Evolutionary conservation across 768 basidiomycete genomes (phyloP), one percentile per base, ranked within the genome.

Genomic region (Tephrocybe sp.): DNA sequence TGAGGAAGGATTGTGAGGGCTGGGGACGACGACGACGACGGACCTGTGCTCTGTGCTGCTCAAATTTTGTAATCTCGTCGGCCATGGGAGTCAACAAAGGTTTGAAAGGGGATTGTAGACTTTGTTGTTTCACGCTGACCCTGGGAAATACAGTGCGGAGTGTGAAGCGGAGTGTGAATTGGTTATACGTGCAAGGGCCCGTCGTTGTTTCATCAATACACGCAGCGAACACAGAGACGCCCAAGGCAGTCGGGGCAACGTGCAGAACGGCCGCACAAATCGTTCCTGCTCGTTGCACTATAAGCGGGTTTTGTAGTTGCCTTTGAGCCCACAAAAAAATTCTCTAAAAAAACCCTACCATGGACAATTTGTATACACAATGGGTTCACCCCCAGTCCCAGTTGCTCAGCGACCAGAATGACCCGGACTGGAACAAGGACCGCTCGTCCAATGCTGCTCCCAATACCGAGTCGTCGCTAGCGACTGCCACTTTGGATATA

Each of bases 391-490:
- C 70, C 55, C 66, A 68, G 46, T 64, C 65, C 34, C 63, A 63
- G 47, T 56, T 66, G 58, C 60, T 68, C 47, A 61, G 66, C 52
- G 71, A 74, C 23, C 64, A 64, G 47, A 66, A 68, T 52, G 59
- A 66, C 34, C 54, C 63, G 39, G 73, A 75, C 57, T 78, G 75
- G 77, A 45, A 66, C 49, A 77, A 79, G 64, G 74, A 77, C 42
- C 71, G 68, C 38, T 51, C 70, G 48, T 36, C 63, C 33, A 56
- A 54, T 22, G 27, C 54, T 27, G 56, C 62, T 53, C 47, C 23
- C 2, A 12, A 18, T 8, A 16, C 19, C 19, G 45, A 46, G 31
- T 18, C 29, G 12, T 33, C 65, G 48, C 33, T 60, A 42, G 47
- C 54, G 49, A 50, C 66, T 43, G 31, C 66, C 22, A 49, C 64